Base-by-base conservation (phyloP, 2,329 filamentous ascomycete species). In the Alternaria infectoria region DNA sequence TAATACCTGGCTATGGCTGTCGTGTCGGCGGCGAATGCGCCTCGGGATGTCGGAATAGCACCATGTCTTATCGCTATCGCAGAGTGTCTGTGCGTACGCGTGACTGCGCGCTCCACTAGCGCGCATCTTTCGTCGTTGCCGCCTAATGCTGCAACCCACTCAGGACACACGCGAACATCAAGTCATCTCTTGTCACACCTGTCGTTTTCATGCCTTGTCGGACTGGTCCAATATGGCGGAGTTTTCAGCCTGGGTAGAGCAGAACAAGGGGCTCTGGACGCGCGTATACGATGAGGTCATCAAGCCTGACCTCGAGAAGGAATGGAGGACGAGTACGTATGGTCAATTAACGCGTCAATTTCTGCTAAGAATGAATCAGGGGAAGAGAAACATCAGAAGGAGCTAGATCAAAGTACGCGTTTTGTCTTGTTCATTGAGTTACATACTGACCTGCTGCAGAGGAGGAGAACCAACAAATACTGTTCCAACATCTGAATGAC, bases 211-310 rank as follows among this genome's bases (percentile, higher is more conserved):
- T 59, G 57, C 32, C 13, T 64, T 59, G 57, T 23, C 44, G 11
- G 3, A 5, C 17, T 17, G 9, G 7, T 62, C 51, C 64, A 59
- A 61, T 3, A 79, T 79, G 76, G 57, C 66, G n/a, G 73, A 76
- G 23, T 67, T 70, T 43, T 44, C 67, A 11, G 54, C 64, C 11
- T 80, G 75, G 75, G 32, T 75, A n/a, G 70, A 72, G 52, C 72
- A 74, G 62, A 73, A 75, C 23, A 75, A 69, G 54, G 61, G 59
- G 36, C 56, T 74, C 7, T 75, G 72, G 74, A 69, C 66, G 40
- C 74, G 74, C 58, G 71, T 78, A 51, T 76, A 72, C 49, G 70
- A 78, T 74, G 76, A 78, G 69, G 70, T 78, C 68, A 77, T 78
- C 26, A 63, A 66, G 47, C 74, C 75, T n/a, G 67, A 74, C 45